phyloP scores from a whole-genome alignment of 2,329 filamentous ascomycete genomes.

The Zymoseptoria ardabiliae region DNA sequence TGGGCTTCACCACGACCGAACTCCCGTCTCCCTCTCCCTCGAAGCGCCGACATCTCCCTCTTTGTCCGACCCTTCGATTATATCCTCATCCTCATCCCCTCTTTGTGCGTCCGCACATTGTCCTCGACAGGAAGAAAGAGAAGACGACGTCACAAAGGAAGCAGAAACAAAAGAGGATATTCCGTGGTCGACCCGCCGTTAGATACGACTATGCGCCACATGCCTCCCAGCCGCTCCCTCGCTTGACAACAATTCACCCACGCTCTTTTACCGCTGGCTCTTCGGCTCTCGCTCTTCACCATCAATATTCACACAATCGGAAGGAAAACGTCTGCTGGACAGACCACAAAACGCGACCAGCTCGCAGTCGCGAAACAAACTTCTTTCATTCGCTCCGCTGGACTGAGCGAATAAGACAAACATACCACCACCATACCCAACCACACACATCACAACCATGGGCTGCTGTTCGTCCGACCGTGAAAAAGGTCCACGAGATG shows the following conservation, averaged over 20 bases:
- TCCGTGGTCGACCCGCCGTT: background rate
- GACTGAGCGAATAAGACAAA: constrained; percentile 6
- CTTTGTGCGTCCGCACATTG: background rate
- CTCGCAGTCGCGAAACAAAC: constrained; percentile 1
- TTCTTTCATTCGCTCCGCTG: constrained; percentile 8
- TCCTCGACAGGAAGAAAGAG: background rate
- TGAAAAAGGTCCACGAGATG: constrained; percentile 34
- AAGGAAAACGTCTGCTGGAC: constrained; percentile 14
- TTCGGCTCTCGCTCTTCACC: background rate
- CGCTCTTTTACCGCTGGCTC: constrained; percentile 1
- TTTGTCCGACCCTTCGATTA: background rate
- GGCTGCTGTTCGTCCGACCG: constrained; percentile 29
- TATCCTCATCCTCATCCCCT: background rate
- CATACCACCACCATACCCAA: background rate
- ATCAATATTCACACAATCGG: constrained; percentile 4
- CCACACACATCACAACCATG: constrained; percentile 20
- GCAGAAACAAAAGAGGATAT: background rate
- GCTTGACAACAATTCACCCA: constrained; percentile 6
- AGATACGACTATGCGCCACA: constrained; percentile 8
- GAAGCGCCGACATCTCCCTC: background rate
- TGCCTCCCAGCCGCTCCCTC: constrained; percentile 10
- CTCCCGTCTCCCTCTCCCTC: background rate
- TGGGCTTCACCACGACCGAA: background rate
- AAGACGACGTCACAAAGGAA: background rate
- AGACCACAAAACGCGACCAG: constrained; percentile 7